Percentiles rank a stretch among this genome's conserved stretches.
phyloP scores from a whole-genome alignment of 192 early-diverging fungal genomes.

The Pilobolus umbonatus region DNA sequence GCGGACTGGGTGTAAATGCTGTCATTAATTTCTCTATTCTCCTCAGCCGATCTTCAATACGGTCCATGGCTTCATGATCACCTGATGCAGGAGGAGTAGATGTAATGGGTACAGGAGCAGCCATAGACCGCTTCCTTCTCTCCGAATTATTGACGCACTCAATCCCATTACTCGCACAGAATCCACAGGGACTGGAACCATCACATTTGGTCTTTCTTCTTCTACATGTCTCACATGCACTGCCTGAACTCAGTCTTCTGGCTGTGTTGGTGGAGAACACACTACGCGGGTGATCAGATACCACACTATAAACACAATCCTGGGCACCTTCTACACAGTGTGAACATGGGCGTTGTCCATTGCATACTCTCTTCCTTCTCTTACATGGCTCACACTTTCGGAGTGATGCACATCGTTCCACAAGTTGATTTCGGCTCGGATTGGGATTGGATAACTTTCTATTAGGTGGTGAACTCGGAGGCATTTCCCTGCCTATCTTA shows the following conservation, averaged over 20 bases:
- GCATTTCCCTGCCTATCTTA: conserved; percentile 18
- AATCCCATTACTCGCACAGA: conserved; percentile 26
- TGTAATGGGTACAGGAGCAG: background rate
- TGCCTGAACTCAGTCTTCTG: conserved; percentile 30
- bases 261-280: conserved; percentile 30
- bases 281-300: conserved; percentile 28
- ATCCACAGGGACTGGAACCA: conserved; percentile 35
- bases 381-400: conserved; percentile 32
- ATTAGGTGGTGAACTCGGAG: conserved; percentile 20
- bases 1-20: conserved; percentile 23
- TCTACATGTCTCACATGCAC: conserved; percentile 37
- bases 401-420: conserved; percentile 29
- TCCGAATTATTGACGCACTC: conserved; percentile 38
- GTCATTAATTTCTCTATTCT: conserved; percentile 33
- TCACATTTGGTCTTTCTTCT: conserved; percentile 40
- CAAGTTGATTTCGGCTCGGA: conserved; percentile 22
- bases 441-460: conserved; percentile 17
- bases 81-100: background rate
- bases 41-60: conserved; percentile 30
- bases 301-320: conserved; percentile 28
- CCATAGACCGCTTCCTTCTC: conserved; percentile 22
- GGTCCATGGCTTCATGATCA: conserved; percentile 32
- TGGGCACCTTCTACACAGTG: conserved; percentile 13
- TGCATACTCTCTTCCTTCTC: conserved; percentile 19
- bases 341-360: conserved; percentile 27